These are phyloP conservation scores for Macadamia integrifolia DNA, from an alignment of 164 flowering plant genomes.

Conservation along the genomic window DNA sequence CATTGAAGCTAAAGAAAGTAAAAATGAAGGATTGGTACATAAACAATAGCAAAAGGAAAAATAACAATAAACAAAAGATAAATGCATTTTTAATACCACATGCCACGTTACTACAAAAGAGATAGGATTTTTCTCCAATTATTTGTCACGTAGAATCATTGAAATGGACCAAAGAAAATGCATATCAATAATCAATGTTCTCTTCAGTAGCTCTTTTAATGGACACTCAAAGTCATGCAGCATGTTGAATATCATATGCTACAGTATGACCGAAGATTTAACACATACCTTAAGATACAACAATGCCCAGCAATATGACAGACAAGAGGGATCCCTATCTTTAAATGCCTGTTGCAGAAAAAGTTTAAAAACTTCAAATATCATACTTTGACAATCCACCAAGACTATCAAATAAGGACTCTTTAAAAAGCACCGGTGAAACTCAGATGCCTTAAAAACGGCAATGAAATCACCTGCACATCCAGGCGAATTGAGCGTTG, in stretches of 20 bases:
- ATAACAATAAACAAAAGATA: too few species aligned
- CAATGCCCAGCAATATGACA: constrained; percentile 67
- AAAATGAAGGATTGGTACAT: too few species aligned
- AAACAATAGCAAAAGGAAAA: too few species aligned
- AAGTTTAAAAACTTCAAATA: constrained; percentile 7
- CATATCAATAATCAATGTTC: too few species aligned
- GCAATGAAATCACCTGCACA: constrained; percentile 48
- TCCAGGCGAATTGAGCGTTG: constrained; percentile 72
- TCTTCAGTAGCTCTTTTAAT: too few species aligned
- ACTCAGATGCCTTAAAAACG: constrained; percentile 11
- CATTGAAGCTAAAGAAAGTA: too few species aligned
- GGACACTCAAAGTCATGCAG: background rate
- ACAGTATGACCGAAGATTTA: background rate
- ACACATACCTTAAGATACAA: constrained; percentile 65
- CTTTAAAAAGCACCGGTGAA: constrained; percentile 5
- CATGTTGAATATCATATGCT: background rate
- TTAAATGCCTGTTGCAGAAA: constrained; percentile 59
- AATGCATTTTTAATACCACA: too few species aligned
- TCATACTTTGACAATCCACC: background rate
- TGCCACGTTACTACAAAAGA: too few species aligned
- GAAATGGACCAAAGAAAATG: too few species aligned
- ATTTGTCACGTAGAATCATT: too few species aligned
- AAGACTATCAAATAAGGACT: background rate
- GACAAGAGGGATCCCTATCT: constrained; percentile 85
- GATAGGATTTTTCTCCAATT: too few species aligned